Evolutionary conservation across 176 grass and related monocot species (phyloP).

Genomic region (Carex kokanica): DNA sequence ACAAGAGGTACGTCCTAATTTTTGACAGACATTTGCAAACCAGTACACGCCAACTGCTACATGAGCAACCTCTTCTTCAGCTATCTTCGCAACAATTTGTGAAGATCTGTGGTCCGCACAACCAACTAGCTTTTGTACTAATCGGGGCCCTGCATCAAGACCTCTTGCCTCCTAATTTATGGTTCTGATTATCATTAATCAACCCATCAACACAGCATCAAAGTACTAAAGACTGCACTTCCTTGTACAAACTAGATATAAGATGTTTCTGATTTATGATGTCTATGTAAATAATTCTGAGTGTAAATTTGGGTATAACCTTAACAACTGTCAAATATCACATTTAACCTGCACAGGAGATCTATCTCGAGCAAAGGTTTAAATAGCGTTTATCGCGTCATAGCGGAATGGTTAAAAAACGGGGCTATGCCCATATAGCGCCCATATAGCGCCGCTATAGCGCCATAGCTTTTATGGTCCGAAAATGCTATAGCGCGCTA

Average conservation of each 20-base stretch:
- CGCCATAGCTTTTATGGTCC: too few relatives aligned
- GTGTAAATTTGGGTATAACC: background rate
- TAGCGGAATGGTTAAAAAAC: too few relatives aligned
- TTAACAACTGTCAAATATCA: background rate
- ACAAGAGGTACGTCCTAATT: slow-evolving; percentile 57
- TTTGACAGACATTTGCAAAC: slow-evolving; percentile 72
- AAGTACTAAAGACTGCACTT: background rate
- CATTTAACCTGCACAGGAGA: background rate
- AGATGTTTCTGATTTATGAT: background rate
- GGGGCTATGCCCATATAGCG: too few relatives aligned
- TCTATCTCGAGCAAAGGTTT: too few relatives aligned
- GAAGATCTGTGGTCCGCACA: slow-evolving; percentile 72
- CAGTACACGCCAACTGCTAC: slow-evolving; percentile 79
- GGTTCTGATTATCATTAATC: background rate
- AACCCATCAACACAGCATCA: background rate
- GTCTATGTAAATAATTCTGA: background rate
- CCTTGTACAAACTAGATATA: background rate
- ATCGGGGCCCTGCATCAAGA: slow-evolving; percentile 82
- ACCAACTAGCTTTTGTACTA: slow-evolving; percentile 72
- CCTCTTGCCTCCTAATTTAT: slow-evolving; percentile 82
- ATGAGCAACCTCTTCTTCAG: slow-evolving; percentile 80
- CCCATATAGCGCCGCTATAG: too few relatives aligned
- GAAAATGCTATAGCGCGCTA: too few relatives aligned
- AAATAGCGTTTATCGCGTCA: too few relatives aligned
- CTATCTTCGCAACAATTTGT: slow-evolving; percentile 63